A percentile compares a stretch with the other conserved stretches of the same genome.
Conservation (phyloP, 768 basidiomycete species). For the Naematelia aurantialba region DNA sequence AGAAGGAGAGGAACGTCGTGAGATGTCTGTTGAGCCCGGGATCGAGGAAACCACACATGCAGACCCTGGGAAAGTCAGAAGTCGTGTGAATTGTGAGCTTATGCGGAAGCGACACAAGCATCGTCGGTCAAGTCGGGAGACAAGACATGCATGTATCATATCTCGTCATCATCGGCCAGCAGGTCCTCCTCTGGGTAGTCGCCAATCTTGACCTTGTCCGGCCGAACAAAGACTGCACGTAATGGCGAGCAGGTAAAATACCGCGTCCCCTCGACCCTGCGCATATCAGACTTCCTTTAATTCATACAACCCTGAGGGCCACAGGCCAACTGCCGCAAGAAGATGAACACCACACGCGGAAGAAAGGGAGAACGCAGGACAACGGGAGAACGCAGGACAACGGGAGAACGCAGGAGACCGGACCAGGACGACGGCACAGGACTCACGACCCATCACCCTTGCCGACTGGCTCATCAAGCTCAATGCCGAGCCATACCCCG, state of each 20-base stretch:
- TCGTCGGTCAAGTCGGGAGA: no score
- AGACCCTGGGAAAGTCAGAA: no score
- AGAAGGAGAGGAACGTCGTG: no score
- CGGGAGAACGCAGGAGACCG: no score
- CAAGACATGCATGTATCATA: slow-evolving; percentile 25
- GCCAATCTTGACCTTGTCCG: slow-evolving; percentile 74
- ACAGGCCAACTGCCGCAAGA: neutral
- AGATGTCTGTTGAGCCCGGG: no score
- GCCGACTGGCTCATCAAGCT: slow-evolving; percentile 92
- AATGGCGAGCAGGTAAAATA: slow-evolving; percentile 77
- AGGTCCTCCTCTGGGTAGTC: slow-evolving; percentile 79
- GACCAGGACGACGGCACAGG: no score
- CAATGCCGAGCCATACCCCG: slow-evolving; percentile 78
- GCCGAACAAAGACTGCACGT: slow-evolving; percentile 80
- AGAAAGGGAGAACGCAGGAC: neutral
- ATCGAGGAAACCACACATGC: no score
- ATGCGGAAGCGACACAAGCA: no score
- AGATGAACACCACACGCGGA: no score
- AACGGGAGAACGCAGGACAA: neutral
- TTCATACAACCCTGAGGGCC: no score
- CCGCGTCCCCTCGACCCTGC: slow-evolving; percentile 73
- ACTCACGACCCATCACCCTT: slow-evolving; percentile 94
- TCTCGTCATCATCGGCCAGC: slow-evolving; percentile 59
- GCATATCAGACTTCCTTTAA: slow-evolving; percentile 4
- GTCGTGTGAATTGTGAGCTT: no score